Conservation (phyloP, 208 protist genomes). For the Acanthamoeba lenticulata region DNA sequence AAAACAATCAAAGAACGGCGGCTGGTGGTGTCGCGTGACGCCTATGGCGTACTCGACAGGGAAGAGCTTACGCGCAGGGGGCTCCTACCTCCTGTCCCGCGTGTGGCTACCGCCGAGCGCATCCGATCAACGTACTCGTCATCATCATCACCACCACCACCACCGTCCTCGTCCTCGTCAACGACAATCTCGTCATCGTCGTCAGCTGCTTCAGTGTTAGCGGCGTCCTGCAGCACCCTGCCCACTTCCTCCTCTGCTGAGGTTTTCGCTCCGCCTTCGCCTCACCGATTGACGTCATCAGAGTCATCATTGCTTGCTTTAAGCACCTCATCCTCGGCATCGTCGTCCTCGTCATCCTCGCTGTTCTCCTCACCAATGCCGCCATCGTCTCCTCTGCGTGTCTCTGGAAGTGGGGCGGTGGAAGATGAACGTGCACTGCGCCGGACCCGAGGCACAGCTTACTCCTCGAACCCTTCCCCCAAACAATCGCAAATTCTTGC, state of each 20-base stretch:
- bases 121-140: background rate
- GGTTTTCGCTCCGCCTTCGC: too few relatives aligned
- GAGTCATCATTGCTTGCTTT: background rate
- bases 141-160: background rate
- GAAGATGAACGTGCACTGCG: background rate
- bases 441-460: background rate
- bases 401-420: too few relatives aligned
- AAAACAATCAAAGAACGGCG: background rate
- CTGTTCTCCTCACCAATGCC: too few relatives aligned
- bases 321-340: background rate
- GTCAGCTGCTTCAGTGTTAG: background rate
- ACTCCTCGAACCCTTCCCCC: too few relatives aligned
- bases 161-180: background rate
- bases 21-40: slow-evolving; percentile 1
- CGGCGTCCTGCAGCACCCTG: background rate
- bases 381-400: background rate
- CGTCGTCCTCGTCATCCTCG: background rate
- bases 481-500: background rate
- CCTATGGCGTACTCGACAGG: slow-evolving; percentile 19
- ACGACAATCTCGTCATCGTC: background rate
- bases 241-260: background rate
- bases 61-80: background rate
- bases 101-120: too few relatives aligned
- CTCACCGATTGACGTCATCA: background rate
- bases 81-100: background rate